Evolutionary conservation across 2,329 filamentous ascomycete species (phyloP).

Genomic region (Talaromyces sp.): DNA sequence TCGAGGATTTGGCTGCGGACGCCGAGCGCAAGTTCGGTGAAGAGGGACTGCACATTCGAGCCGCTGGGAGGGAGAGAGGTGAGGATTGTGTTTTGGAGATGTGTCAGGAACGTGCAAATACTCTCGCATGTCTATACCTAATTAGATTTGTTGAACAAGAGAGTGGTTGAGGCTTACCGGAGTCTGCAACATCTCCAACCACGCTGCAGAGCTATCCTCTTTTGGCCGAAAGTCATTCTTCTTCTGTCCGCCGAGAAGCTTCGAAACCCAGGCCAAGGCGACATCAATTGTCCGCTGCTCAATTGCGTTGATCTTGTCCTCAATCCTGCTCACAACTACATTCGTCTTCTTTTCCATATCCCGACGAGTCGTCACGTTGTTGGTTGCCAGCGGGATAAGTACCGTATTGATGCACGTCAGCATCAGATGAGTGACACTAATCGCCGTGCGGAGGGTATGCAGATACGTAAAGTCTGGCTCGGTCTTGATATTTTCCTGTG

Average conservation of each 20-base stretch:
- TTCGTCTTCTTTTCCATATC: slow-evolving; percentile 84
- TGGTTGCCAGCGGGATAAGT: slow-evolving; percentile 81
- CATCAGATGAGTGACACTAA: slow-evolving; percentile 89
- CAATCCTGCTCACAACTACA: slow-evolving; percentile 69
- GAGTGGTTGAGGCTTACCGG: slow-evolving; percentile 39
- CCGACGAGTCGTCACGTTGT: slow-evolving; percentile 83
- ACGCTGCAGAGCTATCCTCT: slow-evolving; percentile 57
- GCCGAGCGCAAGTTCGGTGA: slow-evolving; percentile 76
- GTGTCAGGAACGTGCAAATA: slow-evolving; percentile 75
- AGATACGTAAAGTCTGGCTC: slow-evolving; percentile 89
- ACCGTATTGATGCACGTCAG: slow-evolving; percentile 87
- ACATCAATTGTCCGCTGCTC: slow-evolving; percentile 69
- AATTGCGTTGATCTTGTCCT: slow-evolving; percentile 74
- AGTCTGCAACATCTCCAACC: slow-evolving; percentile 76
- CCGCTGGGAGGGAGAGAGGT: slow-evolving; percentile 63
- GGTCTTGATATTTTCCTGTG: slow-evolving; percentile 73
- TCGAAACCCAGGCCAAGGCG: slow-evolving; percentile 70
- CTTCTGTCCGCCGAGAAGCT: slow-evolving; percentile 71
- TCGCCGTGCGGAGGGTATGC: slow-evolving; percentile 71
- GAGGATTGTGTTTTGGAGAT: slow-evolving; percentile 60
- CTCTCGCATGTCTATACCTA: slow-evolving; percentile 63
- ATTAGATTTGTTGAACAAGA: too few relatives aligned
- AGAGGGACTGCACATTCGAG: slow-evolving; percentile 76
- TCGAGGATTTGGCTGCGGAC: slow-evolving; percentile 77
- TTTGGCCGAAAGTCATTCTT: slow-evolving; percentile 88